These are phyloP conservation scores for Parachlorella kessleri DNA, from an alignment of 139 green algal species.

Conservation along the genomic window DNA sequence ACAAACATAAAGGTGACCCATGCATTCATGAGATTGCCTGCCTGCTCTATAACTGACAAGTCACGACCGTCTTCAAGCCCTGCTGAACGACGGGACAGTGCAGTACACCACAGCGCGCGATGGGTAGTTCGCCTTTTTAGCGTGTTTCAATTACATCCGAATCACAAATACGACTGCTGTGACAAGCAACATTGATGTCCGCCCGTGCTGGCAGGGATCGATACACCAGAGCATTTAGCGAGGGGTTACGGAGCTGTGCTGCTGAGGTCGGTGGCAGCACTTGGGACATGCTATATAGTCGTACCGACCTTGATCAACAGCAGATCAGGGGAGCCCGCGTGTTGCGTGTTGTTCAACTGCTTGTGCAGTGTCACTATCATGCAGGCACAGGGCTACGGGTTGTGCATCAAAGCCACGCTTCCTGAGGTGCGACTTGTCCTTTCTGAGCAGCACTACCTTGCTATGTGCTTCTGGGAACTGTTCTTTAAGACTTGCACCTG, in stretches of 20 bases:
- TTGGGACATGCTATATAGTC: background rate
- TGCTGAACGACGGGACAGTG: no score
- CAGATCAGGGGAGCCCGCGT: background rate
- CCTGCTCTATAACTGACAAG: no score
- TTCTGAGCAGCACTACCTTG: background rate
- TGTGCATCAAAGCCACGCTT: slow-evolving; percentile 29
- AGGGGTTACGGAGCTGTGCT: slow-evolving; percentile 1
- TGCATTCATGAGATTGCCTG: no score
- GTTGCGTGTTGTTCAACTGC: background rate
- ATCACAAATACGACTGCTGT: no score
- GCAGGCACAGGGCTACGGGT: slow-evolving; percentile 34
- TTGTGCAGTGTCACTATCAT: background rate
- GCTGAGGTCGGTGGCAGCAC: background rate
- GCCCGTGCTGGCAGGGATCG: slow-evolving; percentile 7
- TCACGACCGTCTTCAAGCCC: no score
- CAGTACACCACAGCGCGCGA: no score
- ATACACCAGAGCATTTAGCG: slow-evolving; percentile 18
- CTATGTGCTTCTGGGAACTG: background rate
- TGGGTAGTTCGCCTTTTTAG: no score
- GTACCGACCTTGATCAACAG: background rate
- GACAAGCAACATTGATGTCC: no score
- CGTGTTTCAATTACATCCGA: no score
- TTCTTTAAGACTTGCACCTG: background rate
- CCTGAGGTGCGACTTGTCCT: slow-evolving; percentile 28
- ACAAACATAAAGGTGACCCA: no score